Base-by-base conservation (phyloP, 108 stramenopile species). In the Pseudonitzschia pungens region DNA sequence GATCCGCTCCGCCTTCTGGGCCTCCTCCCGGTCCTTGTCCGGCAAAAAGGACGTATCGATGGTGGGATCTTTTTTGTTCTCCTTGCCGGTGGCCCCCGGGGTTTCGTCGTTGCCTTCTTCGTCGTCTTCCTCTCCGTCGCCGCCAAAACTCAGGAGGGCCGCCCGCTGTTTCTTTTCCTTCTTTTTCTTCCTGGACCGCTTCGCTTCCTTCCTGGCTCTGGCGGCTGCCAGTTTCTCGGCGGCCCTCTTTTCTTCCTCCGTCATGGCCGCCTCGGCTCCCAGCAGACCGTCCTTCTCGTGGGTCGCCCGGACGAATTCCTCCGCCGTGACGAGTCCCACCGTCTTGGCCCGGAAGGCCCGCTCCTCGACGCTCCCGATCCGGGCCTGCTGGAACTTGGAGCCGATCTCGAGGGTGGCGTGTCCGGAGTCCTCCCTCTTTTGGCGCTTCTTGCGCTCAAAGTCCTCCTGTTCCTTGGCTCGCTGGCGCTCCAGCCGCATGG, bases 31-130 rank as follows among this genome's bases (percentile, higher is more conserved):
- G 36, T 94, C 81, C 55, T 81, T 80, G 78, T 98, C 97, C 2
- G 97, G 96, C 41, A 99, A 71, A 59, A 97, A 98, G 15, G 87
- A 85, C 1, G 98, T 98, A 44, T 98, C 95, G 6, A 97, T 96
- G 10, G 83, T 80, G 20, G 98, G 98, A 79, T 97, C 90, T 60
- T 98, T 98, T 68, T 78, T 87, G 18, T 4, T 73, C 62, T n/a
- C 24, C 27, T 64, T 63, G n/a, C n/a, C n/a, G n/a, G n/a, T n/a
- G n/a, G n/a, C n/a, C 26, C 18, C 74, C 40, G 26, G 55, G 70
- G 60, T n/a, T 4, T 41, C 54, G 44, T 15, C 63, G 58, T 79
- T 63, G 14, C 70, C 79, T 12, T 43, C 33, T 42, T 60, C 58
- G 21, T 68, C 83, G 36, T 88, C 84, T 74, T 80, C 74, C 15